phyloP scores from a whole-genome alignment of 768 basidiomycete genomes.

The Lyophyllum semitale region DNA sequence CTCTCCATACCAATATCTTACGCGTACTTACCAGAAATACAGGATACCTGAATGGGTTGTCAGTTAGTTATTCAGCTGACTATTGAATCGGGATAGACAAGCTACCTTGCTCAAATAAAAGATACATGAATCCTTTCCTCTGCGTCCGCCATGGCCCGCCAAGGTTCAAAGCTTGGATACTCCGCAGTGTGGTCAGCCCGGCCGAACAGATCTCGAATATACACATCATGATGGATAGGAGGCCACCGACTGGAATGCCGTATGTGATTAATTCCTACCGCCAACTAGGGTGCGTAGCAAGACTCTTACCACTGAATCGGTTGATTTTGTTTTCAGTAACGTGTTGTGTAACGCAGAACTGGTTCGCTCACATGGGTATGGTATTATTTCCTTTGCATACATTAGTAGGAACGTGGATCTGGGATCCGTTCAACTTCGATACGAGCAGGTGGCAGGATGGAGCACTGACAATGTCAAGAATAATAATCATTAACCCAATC shows the following conservation, averaged over 20 bases:
- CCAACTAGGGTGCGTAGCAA: neutral
- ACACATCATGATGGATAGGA: constrained; percentile 29
- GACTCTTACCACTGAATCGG: neutral
- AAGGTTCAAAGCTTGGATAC: constrained; percentile 23
- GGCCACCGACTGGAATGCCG: constrained; percentile 19
- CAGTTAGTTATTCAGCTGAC: neutral
- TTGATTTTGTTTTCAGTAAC: neutral
- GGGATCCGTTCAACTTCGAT: neutral
- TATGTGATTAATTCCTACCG: neutral
- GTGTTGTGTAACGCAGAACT: neutral
- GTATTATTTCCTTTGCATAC: constrained; percentile 6
- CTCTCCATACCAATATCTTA: neutral
- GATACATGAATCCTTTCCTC: constrained; percentile 19
- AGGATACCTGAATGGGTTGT: constrained; percentile 18
- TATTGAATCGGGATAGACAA: neutral
- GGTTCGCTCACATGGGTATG: constrained; percentile 9
- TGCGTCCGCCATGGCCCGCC: constrained; percentile 16
- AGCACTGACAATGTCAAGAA: constrained; percentile 24
- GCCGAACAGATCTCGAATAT: constrained; percentile 28
- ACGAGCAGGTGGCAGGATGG: neutral
- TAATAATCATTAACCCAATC: constrained; percentile 21
- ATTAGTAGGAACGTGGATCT: constrained; percentile 20
- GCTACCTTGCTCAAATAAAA: constrained; percentile 29
- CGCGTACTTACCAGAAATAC: constrained; percentile 26
- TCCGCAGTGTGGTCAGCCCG: constrained; percentile 22